A percentile compares a stretch with the other conserved stretches of the same genome.
Conservation (phyloP, 2,329 filamentous ascomycete species). For the Thielaviopsis populi region DNA sequence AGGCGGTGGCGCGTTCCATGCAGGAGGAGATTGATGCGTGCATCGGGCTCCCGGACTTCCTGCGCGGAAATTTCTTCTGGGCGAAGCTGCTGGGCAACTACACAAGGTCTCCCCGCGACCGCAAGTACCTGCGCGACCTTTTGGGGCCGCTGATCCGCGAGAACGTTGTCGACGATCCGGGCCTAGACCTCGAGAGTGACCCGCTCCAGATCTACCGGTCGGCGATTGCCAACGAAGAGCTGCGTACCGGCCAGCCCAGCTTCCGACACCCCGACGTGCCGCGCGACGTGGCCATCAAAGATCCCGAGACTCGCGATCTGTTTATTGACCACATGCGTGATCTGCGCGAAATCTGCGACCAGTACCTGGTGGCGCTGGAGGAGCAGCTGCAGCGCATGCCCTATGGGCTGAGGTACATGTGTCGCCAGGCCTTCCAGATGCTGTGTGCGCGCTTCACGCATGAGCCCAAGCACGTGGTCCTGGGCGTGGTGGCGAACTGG, state of each 20-base stretch:
- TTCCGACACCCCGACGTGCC: constrained; percentile 69
- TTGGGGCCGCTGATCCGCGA: constrained; percentile 75
- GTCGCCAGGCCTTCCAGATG: constrained; percentile 69
- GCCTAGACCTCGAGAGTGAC: constrained; percentile 86
- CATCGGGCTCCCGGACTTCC: constrained; percentile 62
- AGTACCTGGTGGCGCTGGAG: constrained; percentile 70
- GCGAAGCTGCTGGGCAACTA: constrained; percentile 74
- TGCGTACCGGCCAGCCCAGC: constrained; percentile 76
- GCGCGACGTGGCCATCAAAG: constrained; percentile 86
- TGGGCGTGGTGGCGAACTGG: constrained; percentile 81
- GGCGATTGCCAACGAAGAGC: constrained; percentile 91
- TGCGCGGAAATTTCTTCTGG: constrained; percentile 89
- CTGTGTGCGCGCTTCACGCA: constrained; percentile 63
- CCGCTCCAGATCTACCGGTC: constrained; percentile 94
- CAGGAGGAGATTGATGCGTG: constrained; percentile 72
- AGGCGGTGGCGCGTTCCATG: constrained; percentile 68
- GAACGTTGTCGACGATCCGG: constrained; percentile 83
- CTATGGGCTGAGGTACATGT: constrained; percentile 79
- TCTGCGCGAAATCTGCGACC: constrained; percentile 83
- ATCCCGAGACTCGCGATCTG: constrained; percentile 76
- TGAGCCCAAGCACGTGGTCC: constrained; percentile 60
- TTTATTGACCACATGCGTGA: constrained; percentile 94
- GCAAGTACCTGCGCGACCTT: constrained; percentile 80
- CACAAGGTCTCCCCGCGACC: constrained; percentile 75
- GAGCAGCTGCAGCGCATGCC: constrained; percentile 78